These are phyloP conservation scores for Cryphonectria parasitica DNA, from an alignment of 2,329 filamentous ascomycete species.

Conservation along the genomic window DNA sequence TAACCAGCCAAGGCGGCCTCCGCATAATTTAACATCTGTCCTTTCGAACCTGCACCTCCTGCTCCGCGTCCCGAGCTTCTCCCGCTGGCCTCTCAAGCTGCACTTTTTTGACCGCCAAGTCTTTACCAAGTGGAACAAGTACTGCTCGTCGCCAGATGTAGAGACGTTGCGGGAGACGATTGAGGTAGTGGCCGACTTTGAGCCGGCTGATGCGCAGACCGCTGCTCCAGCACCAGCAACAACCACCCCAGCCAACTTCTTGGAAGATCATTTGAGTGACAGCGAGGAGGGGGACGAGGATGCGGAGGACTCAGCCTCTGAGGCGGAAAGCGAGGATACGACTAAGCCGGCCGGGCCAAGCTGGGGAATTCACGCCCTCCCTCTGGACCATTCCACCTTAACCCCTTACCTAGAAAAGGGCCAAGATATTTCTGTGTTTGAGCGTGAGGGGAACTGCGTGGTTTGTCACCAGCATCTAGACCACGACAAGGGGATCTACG, in stretches of 20 bases:
- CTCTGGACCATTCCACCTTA: constrained; percentile 58
- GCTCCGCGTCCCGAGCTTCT: constrained; percentile 77
- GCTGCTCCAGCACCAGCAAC: neutral
- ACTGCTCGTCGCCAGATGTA: constrained; percentile 51
- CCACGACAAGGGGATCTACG: constrained; percentile 56
- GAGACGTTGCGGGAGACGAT: constrained; percentile 53
- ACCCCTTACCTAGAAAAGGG: constrained; percentile 60
- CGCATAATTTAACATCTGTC: constrained; percentile 66
- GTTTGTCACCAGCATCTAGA: constrained; percentile 53
- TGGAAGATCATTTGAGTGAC: constrained; percentile 8
- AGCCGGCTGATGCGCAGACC: constrained; percentile 31
- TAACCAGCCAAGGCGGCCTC: constrained; percentile 60
- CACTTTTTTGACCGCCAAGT: constrained; percentile 78
- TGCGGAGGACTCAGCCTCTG: neutral
- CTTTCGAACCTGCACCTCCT: constrained; percentile 83
- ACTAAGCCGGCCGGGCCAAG: constrained; percentile 23
- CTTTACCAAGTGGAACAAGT: constrained; percentile 68
- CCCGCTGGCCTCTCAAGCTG: constrained; percentile 78
- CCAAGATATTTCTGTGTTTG: constrained; percentile 57
- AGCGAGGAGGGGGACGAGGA: constrained; percentile 5
- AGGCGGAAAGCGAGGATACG: neutral
- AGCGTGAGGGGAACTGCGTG: constrained; percentile 58
- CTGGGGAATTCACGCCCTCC: constrained; percentile 58
- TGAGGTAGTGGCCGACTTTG: constrained; percentile 61
- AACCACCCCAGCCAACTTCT: neutral